These are phyloP conservation scores for Metschnikowia continentalis DNA, from an alignment of 805 yeast species.

Conservation along the genomic window DNA sequence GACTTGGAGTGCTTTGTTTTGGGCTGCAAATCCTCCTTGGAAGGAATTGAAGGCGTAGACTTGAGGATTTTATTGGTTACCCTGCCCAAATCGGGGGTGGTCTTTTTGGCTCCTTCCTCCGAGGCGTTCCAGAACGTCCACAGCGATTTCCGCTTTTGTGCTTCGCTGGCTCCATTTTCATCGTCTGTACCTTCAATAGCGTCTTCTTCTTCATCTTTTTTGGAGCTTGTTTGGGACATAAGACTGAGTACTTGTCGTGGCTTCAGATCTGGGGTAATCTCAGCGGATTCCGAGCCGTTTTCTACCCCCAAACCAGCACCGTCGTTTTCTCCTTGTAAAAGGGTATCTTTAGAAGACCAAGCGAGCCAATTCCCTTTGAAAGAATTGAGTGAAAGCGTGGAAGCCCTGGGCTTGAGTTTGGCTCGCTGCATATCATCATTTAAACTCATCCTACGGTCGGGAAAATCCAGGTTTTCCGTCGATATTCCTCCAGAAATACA, in stretches of 20 bases:
- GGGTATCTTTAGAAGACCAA: conserved; percentile 19
- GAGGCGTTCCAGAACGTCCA: conserved; percentile 37
- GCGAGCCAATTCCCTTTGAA: conserved; percentile 24
- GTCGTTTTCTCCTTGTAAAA: background rate
- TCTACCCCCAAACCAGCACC: background rate
- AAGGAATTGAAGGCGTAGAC: conserved; percentile 28
- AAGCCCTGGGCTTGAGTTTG: conserved; percentile 16
- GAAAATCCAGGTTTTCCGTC: background rate
- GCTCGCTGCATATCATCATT: background rate
- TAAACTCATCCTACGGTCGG: background rate
- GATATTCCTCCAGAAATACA: background rate
- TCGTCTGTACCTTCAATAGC: conserved; percentile 11
- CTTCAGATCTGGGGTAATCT: background rate
- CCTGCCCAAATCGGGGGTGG: conserved; percentile 6
- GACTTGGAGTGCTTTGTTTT: conserved; percentile 6
- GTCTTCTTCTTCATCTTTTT: conserved; percentile 9
- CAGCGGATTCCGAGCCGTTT: background rate
- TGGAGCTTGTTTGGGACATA: conserved; percentile 11
- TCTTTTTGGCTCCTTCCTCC: conserved; percentile 3
- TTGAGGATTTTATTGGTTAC: conserved; percentile 29
- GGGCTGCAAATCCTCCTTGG: conserved; percentile 13
- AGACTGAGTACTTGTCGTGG: conserved; percentile 1
- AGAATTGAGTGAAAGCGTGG: conserved; percentile 20
- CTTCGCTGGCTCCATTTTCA: background rate
- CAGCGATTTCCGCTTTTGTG: conserved; percentile 21